Evolutionary conservation across 2,329 filamentous ascomycete genomes (phyloP), one percentile per base, ranked within the genome.

Genomic region (Emergomyces orientalis): DNA sequence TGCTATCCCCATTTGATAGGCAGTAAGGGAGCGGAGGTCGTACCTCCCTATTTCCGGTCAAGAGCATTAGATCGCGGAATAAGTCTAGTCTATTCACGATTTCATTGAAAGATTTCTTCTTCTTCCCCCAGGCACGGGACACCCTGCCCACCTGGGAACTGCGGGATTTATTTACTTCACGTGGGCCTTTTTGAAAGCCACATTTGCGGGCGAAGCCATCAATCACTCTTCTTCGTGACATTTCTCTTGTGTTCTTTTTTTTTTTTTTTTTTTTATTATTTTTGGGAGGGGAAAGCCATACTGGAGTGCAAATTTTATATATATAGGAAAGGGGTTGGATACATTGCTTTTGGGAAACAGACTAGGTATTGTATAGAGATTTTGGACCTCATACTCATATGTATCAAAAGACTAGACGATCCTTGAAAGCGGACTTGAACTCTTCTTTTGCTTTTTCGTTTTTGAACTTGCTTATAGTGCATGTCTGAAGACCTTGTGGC

Each of bases 41-140:
- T 84, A 83, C 69, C 79, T 82, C 27, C 80, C 81, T 9, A 76
- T 84, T 49, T 74, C 78, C 22, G 76, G 71, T 59, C 66, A 69
- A 45, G 61, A 58, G 0, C 60, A 49, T 61, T 47, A 62, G 45
- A 37, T 51, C 7, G 13, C 30, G 2, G 13, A 47, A 32, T 13
- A 54, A 9, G 13, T 32, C 25, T 14, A 41, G 39, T 7, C 32
- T 7, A 25, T 60, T 8, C 9, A 52, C 32, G 47, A 60, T 39
- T 34, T 19, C 9, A 37, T 19, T 52, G 17, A 19, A 37, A 34
- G 30, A n/a, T 65, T 56, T 64, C 8, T 3, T 41, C 22, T 41
- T 27, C 11, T 13, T 34, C 11, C 41, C n/a, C 25, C 25, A n/a
- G 13, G 51, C 14, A 54, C 17, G 17, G 25, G 27, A 25, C 19